Conservation (phyloP, 2,329 filamentous ascomycete genomes). For the Ceratocystis lukuohia region DNA sequence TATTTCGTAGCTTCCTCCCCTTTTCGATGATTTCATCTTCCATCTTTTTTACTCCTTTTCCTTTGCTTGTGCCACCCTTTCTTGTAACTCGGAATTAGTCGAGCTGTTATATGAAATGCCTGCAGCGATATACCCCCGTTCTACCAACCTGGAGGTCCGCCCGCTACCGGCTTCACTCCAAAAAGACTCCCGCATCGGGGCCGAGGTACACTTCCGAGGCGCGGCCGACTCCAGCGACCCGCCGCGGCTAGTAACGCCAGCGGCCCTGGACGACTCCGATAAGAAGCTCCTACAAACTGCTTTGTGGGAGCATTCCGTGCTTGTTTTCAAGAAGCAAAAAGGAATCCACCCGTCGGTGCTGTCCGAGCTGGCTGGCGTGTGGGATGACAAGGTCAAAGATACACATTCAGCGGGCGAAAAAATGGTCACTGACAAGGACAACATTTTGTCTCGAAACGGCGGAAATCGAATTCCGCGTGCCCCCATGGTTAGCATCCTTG, state of each 20-base stretch:
- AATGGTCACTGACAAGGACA: constrained; percentile 19
- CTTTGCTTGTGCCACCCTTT: not conserved
- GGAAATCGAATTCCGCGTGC: constrained; percentile 17
- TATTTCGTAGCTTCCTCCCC: too few species aligned
- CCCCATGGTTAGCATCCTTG: constrained; percentile 17
- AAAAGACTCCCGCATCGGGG: constrained; percentile 18
- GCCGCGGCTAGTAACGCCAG: not conserved
- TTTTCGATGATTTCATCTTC: not conserved
- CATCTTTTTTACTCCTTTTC: not conserved
- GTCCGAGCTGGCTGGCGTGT: constrained; percentile 13
- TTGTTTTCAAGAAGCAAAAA: constrained; percentile 17
- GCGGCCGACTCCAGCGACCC: not conserved
- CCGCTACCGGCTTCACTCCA: constrained; percentile 8
- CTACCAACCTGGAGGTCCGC: constrained; percentile 17
- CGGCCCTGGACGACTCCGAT: constrained; percentile 12
- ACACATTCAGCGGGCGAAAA: constrained; percentile 19
- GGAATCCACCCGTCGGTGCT: constrained; percentile 16
- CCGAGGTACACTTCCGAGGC: constrained; percentile 11
- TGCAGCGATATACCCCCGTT: constrained; percentile 10
- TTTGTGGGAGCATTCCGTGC: constrained; percentile 16
- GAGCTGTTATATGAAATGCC: constrained; percentile 3
- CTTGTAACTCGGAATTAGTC: not conserved
- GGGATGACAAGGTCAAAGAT: constrained; percentile 18
- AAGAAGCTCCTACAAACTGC: constrained; percentile 12
- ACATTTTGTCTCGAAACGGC: constrained; percentile 16